phyloP scores from a whole-genome alignment of 1,284 basidiomycete genomes.

The Ganoderma sinense region DNA sequence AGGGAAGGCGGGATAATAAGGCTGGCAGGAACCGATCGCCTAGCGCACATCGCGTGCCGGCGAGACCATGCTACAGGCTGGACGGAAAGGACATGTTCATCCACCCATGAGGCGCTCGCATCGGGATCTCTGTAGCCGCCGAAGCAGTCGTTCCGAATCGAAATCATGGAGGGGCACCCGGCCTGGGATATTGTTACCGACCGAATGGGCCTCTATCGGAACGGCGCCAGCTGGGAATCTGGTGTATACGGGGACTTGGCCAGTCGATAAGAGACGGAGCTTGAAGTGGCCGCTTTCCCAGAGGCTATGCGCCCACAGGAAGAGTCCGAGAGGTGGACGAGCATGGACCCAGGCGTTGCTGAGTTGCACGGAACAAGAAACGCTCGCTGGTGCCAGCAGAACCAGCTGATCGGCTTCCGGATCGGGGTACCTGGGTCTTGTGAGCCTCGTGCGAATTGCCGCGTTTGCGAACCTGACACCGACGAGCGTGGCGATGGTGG shows the following conservation, averaged over 20 bases:
- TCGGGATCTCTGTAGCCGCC: slow-evolving; percentile 39
- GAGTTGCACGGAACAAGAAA: slow-evolving; percentile 21
- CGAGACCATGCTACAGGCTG: slow-evolving; percentile 35
- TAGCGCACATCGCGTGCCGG: slow-evolving; percentile 43
- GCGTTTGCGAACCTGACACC: slow-evolving; percentile 4
- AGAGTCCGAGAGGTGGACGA: slow-evolving; percentile 17
- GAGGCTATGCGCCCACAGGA: slow-evolving; percentile 26
- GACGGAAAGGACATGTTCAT: slow-evolving; percentile 37
- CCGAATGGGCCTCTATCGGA: slow-evolving; percentile 31
- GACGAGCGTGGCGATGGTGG: slow-evolving; percentile 9
- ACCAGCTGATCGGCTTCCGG: slow-evolving; percentile 31
- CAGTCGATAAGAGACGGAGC: slow-evolving; percentile 32
- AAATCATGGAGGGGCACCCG: slow-evolving; percentile 28
- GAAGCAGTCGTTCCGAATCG: slow-evolving; percentile 29
- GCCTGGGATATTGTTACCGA: slow-evolving; percentile 35
- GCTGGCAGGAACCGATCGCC: slow-evolving; percentile 38
- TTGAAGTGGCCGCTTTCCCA: slow-evolving; percentile 24
- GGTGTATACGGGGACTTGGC: slow-evolving; percentile 23
- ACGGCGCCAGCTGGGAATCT: slow-evolving; percentile 25
- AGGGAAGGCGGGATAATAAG: slow-evolving; percentile 38
- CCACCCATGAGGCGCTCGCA: slow-evolving; percentile 37
- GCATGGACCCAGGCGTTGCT: slow-evolving; percentile 19
- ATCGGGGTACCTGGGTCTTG: slow-evolving; percentile 30
- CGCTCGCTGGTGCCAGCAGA: slow-evolving; percentile 18
- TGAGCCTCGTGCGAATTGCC: slow-evolving; percentile 23